These are phyloP conservation scores for Polychaeton citri DNA, from an alignment of 2,329 filamentous ascomycete genomes.

Conservation along the genomic window DNA sequence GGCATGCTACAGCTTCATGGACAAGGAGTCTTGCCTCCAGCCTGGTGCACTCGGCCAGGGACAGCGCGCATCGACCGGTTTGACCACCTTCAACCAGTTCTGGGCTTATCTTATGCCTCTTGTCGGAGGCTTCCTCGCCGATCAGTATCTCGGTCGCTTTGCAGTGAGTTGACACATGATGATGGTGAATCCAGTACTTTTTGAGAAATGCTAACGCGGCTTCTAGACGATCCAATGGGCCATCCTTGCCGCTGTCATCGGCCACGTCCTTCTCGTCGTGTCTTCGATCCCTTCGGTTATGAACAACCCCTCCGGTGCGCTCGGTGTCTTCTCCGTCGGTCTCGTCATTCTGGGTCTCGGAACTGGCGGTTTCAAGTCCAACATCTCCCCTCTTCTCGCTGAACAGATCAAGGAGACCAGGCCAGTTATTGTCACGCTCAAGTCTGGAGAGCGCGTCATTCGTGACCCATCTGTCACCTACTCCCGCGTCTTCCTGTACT, in stretches of 20 bases:
- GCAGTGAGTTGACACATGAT: not conserved
- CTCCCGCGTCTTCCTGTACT: constrained; percentile 43
- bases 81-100: constrained; percentile 35
- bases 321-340: constrained; percentile 51
- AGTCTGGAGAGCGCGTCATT: constrained; percentile 33
- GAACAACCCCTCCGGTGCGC: constrained; percentile 38
- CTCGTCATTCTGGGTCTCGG: constrained; percentile 58
- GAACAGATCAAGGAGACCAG: constrained; percentile 31
- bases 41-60: constrained; percentile 28
- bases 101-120: constrained; percentile 36
- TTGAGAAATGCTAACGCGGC: not conserved
- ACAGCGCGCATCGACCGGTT: constrained; percentile 30
- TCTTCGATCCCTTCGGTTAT: constrained; percentile 54
- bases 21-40: constrained; percentile 13
- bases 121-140: constrained; percentile 41
- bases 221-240: constrained; percentile 57
- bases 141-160: constrained; percentile 51
- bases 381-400: constrained; percentile 44
- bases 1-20: constrained; percentile 24
- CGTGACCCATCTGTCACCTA: constrained; percentile 34
- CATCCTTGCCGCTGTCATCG: constrained; percentile 48
- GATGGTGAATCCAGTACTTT: not conserved
- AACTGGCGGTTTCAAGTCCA: constrained; percentile 70
- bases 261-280: constrained; percentile 52
- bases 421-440: constrained; percentile 24